A percentile compares a stretch with the other conserved stretches of the same genome.
Conservation (phyloP, 768 basidiomycete species). For the Trametes cinnabarina region DNA sequence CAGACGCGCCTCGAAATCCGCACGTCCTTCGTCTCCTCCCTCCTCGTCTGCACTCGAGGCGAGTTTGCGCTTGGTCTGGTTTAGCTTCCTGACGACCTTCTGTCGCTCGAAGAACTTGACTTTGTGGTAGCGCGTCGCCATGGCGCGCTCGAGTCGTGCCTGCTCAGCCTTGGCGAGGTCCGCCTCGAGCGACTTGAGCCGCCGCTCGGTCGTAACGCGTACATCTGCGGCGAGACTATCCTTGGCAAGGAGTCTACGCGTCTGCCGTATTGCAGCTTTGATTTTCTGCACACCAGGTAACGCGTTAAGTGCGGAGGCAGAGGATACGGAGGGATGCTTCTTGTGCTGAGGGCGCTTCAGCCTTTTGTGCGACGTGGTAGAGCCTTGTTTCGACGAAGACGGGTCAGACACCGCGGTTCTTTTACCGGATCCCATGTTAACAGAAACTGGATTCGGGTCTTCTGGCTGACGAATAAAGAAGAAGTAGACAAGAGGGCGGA, state of each 20-base stretch:
- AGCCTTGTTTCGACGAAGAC: constrained; percentile 1
- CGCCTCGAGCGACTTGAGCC: constrained; percentile 68
- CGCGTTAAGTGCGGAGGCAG: constrained; percentile 12
- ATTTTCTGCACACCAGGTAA: constrained; percentile 80
- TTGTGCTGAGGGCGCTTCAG: constrained; percentile 16
- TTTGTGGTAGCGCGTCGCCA: constrained; percentile 82
- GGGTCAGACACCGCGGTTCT: neutral
- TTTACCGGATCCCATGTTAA: neutral
- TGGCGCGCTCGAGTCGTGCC: constrained; percentile 64
- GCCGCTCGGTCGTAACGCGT: constrained; percentile 76
- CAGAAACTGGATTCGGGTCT: too few relatives aligned
- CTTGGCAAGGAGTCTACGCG: constrained; percentile 79
- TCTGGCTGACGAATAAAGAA: too few relatives aligned
- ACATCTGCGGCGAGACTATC: constrained; percentile 84
- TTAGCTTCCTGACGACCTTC: constrained; percentile 79
- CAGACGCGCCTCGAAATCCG: constrained; percentile 47
- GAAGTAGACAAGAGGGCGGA: too few relatives aligned
- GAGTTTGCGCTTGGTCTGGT: constrained; percentile 59
- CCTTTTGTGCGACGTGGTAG: neutral
- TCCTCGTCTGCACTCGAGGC: constrained; percentile 21
- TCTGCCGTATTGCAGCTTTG: constrained; percentile 82
- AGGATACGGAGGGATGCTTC: constrained; percentile 8
- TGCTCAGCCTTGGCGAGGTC: constrained; percentile 67
- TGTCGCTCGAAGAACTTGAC: constrained; percentile 94
- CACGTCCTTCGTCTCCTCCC: constrained; percentile 36